Base-by-base conservation (phyloP, 2,329 filamentous ascomycete genomes). In the Sarocladium brachiariae region DNA sequence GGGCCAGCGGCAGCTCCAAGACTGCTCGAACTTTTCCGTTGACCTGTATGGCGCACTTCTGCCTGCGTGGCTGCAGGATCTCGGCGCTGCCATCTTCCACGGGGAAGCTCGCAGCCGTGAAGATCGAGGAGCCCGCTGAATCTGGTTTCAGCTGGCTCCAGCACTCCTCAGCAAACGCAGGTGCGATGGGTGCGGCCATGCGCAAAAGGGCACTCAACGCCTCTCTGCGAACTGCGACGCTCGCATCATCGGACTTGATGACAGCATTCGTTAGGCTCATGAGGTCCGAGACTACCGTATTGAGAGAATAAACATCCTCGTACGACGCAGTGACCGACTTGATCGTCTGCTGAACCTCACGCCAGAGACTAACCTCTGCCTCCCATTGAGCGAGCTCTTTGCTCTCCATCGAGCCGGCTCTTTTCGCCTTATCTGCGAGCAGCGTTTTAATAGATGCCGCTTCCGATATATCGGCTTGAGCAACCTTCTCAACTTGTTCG, bases 241-340 rank as follows among this genome's bases (percentile, higher is more conserved):
- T 70, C 2, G 66, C 67, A 2, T 66, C 53, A 1, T 65, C 55
- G 13, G 74, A 68, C 3, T 75, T 75, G 27, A 75, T 64, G 13
- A 90, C 69, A 1, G 72, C 66, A 63, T 95, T 95, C 3, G 88
- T 91, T 14, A 95, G 74, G 37, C 79, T 81, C 77, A 89, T 96
- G 13, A 96, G 73, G 60, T 92, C 86, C 2, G 88, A 93, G 16
- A 95, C 78, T 8, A 88, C 76, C 0, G 89, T 95, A 68, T 95
- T 96, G 50, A 96, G 74, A 1, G 86, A 77, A 63, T 90, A 87
- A 1, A 89, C 82, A 48, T 79, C 77, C 19, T 83, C 75, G 60
- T 90, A 84, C 2, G 87, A 84, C 5, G 74, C 70, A 0, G 83
- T 87, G 51, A 91, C 80, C 6, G 78, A 84, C 3, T 66, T 62